Evolutionary conservation across 23 red algal species (phyloP).

Genomic region (Chondrus crispus): DNA sequence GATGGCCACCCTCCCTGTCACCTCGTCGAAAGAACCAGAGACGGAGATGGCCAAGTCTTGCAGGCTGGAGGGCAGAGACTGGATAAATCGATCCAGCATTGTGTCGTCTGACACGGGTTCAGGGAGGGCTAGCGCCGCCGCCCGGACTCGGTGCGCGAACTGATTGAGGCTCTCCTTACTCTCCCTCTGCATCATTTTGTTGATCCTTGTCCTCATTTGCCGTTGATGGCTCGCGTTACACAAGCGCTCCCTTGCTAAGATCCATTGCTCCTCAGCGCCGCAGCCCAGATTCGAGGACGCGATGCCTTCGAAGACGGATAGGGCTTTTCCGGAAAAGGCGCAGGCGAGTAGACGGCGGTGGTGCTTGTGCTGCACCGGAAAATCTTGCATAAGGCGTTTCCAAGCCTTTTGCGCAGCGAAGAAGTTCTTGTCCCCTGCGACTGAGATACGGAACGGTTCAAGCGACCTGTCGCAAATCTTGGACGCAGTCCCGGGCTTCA

Average conservation of each 20-base stretch:
- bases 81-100: neutral
- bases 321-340: neutral
- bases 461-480: no score
- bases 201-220: neutral
- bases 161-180: neutral
- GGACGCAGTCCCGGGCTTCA: no score
- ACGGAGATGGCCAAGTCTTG: neutral
- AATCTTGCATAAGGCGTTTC: neutral
- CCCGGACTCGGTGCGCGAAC: neutral
- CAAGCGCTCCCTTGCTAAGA: neutral
- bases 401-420: neutral
- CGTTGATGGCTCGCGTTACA: neutral
- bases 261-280: neutral
- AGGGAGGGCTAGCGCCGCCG: neutral
- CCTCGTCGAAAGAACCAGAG: neutral
- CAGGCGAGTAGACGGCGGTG: neutral
- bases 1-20: neutral
- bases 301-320: neutral
- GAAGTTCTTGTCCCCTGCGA: no score
- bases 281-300: neutral
- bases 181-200: neutral
- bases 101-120: neutral
- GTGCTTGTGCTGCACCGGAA: neutral
- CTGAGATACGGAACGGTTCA: no score
- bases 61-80: neutral